Conservation (phyloP, 1,139 yeast genomes). For the Debaryomyces fabryi region DNA sequence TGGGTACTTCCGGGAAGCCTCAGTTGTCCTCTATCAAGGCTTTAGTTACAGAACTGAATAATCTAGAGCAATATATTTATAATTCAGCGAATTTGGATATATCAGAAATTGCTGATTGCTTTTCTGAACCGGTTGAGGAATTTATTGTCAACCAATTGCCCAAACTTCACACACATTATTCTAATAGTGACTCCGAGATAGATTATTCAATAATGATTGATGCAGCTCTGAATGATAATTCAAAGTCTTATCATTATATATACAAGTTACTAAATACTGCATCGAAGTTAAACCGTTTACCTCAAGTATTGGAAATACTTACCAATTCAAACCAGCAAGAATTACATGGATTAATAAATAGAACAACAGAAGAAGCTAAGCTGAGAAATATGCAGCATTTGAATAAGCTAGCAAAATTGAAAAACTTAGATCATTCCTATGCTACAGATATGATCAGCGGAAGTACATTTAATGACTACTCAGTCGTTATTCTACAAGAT, state of each 20-base stretch:
- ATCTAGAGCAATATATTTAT: conserved; percentile 57
- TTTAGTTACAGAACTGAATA: conserved; percentile 42
- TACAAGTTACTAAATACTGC: conserved; percentile 60
- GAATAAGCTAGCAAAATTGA: conserved; percentile 36
- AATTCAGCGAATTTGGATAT: conserved; percentile 62
- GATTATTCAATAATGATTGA: conserved; percentile 36
- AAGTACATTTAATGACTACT: conserved; percentile 45
- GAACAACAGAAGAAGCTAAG: conserved; percentile 67
- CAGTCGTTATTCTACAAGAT: conserved; percentile 65
- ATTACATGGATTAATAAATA: conserved; percentile 53
- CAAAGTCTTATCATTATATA: conserved; percentile 59
- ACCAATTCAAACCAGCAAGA: conserved; percentile 47
- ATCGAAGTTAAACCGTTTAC: conserved; percentile 62
- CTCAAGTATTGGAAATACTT: conserved; percentile 60
- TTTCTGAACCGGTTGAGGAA: conserved; percentile 47
- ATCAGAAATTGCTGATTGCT: conserved; percentile 49
- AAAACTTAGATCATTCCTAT: conserved; percentile 28
- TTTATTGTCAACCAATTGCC: conserved; percentile 38
- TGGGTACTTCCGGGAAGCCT: conserved; percentile 31
- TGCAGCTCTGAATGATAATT: conserved; percentile 29
- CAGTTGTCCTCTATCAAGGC: conserved; percentile 41
- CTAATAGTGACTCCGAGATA: conserved; percentile 24
- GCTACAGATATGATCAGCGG: conserved; percentile 28
- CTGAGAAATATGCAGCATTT: conserved; percentile 40
- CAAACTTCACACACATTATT: conserved; percentile 30